Base-by-base conservation (phyloP, 2,329 filamentous ascomycete genomes). In the Fusarium mangiferae region DNA sequence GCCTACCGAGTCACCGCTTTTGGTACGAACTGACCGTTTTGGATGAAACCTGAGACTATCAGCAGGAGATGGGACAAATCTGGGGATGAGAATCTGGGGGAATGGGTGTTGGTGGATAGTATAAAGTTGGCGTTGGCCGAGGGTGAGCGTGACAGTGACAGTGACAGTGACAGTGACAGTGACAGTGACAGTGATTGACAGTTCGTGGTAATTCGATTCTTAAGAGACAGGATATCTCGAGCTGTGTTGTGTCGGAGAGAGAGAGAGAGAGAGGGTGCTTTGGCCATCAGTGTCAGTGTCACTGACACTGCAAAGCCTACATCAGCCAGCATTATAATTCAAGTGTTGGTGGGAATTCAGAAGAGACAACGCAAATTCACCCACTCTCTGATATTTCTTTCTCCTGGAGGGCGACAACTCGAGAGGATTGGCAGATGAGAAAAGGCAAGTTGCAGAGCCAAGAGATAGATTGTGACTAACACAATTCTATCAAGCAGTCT, bases 401-500 rank as follows among this genome's bases (percentile, higher is more conserved):
- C 30, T 15, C 17, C 7, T 39, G 42, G 45, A 67, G 44, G 41
- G 45, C 22, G 30, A 54, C 9, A 44, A 56, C 22, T 30, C 14
- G 18, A 45, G 14, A 26, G 58, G 42, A 61, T 52, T 56, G n/a
- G 55, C 26, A 10, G 46, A 18, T 35, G 45, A n/a, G 20, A 33
- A 41, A 51, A 70, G 54, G 55, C 44, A 60, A 56, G 38, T 64
- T 41, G 44, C 35, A 56, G 52, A 45, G 69, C 57, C 63, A 72
- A 72, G 46, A 44, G 14, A 54, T 5, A 46, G 14, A 12, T 14
- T 28, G 24, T n/a, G 46, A 35, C 33, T 28, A 44, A 48, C 36
- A 62, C n/a, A 11, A 22, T 42, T 35, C 26, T 30, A 26, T 26
- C 24, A 35, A 46, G 38, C 20, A 51, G 44, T 10, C 35, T 54